Evolutionary conservation across 2,329 filamentous ascomycete species (phyloP), one percentile per base, ranked within the genome.

Genomic region (Aureobasidium namibiae): DNA sequence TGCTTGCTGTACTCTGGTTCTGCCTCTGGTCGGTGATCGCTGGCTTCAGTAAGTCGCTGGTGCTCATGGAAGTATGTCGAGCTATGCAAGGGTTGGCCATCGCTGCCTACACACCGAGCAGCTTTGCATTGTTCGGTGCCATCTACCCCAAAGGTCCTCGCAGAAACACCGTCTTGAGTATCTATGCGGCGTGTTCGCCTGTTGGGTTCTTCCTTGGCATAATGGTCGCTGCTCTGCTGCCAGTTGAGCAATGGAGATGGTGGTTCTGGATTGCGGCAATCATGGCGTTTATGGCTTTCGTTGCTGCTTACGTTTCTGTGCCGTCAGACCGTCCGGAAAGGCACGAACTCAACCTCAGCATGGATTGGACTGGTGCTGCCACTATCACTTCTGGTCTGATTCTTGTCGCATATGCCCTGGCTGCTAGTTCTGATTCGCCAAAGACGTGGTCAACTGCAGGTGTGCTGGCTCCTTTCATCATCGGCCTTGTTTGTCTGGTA

Each of bases 81-180:
- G 70, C 71, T 3, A 71, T 72, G 68, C 70, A 73, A 61, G 71
- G 71, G 2, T 61, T 72, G 2, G 69, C 70, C 7, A 68, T 72
- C 41, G 71, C 71, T 7, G 70, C 70, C 0, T 72, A 70, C 45
- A 68, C 65, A 9, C 71, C 71, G 3, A 67, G 67, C 3, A 68
- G 66, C 4, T 71, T 72, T 34, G 65, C 68, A 9, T 67, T 73
- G 64, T 64, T 73, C 10, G 67, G 67, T 1, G 65, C 62, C 48
- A 67, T 68, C 24, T 73, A 72, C 57, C 63, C 64, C 2, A 54
- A 42, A 3, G 69, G 70, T 4, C 67, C 64, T 11, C 63, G 70
- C 1, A 68, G 67, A 60, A 73, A 72, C 42, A 58, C 70, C 13
- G 67, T 72, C 8, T 60, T 72, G 41, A 68, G 69, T 4, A 57